phyloP scores from a whole-genome alignment of 108 stramenopile genomes.

The Nitzschia putrida region DNA sequence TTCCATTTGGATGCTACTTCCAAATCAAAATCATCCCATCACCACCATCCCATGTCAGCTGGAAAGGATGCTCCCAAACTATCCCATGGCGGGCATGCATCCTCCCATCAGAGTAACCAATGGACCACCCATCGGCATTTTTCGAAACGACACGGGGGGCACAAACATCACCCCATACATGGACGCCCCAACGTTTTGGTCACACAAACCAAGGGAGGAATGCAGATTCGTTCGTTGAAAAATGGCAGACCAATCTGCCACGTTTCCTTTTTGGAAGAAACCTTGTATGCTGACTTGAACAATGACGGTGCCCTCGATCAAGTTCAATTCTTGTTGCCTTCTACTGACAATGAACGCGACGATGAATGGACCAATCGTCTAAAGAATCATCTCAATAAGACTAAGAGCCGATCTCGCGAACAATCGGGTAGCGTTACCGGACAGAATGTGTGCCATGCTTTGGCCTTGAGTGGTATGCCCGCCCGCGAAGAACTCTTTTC shows the following conservation, averaged over 20 bases:
- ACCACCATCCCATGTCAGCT: slow-evolving; percentile 10
- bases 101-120: background rate
- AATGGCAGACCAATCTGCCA: slow-evolving; percentile 81
- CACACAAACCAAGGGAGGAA: slow-evolving; percentile 58
- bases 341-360: slow-evolving; percentile 3
- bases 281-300: slow-evolving; percentile 78
- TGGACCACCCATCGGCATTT: background rate
- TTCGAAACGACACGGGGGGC: slow-evolving; percentile 28
- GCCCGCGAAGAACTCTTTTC: slow-evolving; percentile 82
- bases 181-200: slow-evolving; percentile 80
- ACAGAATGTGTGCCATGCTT: slow-evolving; percentile 58
- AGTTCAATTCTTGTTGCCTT: slow-evolving; percentile 53
- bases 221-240: slow-evolving; percentile 78
- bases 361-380: slow-evolving; percentile 35
- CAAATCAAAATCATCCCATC: slow-evolving; percentile 7
- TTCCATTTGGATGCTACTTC: slow-evolving; percentile 49
- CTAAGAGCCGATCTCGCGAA: background rate
- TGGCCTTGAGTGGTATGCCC: slow-evolving; percentile 74
- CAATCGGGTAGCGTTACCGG: background rate
- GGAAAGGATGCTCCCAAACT: background rate
- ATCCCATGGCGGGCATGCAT: background rate
- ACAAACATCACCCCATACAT: slow-evolving; percentile 38
- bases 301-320: slow-evolving; percentile 76
- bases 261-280: slow-evolving; percentile 66
- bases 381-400: background rate